phyloP scores from a whole-genome alignment of 2,329 filamentous ascomycete species.

The Salinomyces thailandicus region DNA sequence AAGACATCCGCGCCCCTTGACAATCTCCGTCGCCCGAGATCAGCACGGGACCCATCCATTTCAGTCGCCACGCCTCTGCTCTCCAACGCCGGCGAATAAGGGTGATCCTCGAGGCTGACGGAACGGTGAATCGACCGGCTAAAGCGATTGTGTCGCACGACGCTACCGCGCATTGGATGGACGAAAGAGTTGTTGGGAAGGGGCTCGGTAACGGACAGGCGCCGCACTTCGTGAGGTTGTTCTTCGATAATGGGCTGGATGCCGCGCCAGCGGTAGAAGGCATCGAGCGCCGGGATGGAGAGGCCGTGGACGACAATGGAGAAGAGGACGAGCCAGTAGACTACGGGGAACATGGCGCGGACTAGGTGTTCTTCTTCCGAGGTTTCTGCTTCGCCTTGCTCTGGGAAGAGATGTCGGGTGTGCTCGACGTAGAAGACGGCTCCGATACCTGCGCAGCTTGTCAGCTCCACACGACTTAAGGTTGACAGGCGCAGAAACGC shows the following conservation, averaged over 20 bases:
- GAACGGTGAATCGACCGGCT: neutral
- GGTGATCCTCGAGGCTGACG: neutral
- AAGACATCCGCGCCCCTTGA: neutral
- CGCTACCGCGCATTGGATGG: slow-evolving; percentile 2
- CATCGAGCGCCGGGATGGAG: slow-evolving; percentile 48
- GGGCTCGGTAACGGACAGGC: neutral
- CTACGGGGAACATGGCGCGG: slow-evolving; percentile 56
- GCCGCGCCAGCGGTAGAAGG: slow-evolving; percentile 4
- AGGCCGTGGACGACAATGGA: slow-evolving; percentile 74
- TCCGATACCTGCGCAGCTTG: slow-evolving; percentile 47
- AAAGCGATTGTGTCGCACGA: slow-evolving; percentile 8
- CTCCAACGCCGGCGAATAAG: neutral
- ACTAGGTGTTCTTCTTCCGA: slow-evolving; percentile 53
- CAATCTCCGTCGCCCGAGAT: neutral
- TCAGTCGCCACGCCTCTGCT: neutral
- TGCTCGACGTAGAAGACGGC: slow-evolving; percentile 84
- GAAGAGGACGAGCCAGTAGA: slow-evolving; percentile 77
- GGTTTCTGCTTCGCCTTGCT: slow-evolving; percentile 47
- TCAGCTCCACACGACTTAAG: too few relatives aligned
- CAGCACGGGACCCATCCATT: neutral
- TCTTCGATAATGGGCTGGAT: slow-evolving; percentile 5
- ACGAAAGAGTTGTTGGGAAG: slow-evolving; percentile 6
- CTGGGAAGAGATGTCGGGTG: slow-evolving; percentile 57
- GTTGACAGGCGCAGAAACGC: too few relatives aligned
- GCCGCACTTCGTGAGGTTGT: neutral